These are phyloP conservation scores for Leccinum subtestaceum DNA, from an alignment of 768 basidiomycete species.

Conservation along the genomic window DNA sequence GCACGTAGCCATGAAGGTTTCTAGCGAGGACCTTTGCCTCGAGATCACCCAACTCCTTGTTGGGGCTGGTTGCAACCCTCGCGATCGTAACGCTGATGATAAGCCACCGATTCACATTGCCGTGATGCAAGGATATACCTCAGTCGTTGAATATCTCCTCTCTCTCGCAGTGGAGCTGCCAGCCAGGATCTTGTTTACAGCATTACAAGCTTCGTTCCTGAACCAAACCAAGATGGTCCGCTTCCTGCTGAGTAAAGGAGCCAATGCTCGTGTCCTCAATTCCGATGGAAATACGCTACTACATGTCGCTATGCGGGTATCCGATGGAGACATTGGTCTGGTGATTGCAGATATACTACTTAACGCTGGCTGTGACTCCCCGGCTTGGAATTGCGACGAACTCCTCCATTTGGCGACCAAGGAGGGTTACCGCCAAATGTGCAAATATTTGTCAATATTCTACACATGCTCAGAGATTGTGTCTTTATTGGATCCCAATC, in stretches of 20 bases:
- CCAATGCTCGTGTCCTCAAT: not conserved
- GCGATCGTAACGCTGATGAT: too few species aligned
- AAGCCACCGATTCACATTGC: not conserved
- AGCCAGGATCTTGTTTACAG: not conserved
- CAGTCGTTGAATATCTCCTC: not conserved
- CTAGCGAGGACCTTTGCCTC: too few species aligned
- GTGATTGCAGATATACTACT: not conserved
- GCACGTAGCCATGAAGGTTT: too few species aligned
- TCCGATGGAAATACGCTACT: not conserved
- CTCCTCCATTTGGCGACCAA: not conserved
- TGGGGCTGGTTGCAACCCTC: too few species aligned
- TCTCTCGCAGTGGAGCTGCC: not conserved
- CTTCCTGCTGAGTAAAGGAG: conserved; percentile 1
- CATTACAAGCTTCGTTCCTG: not conserved
- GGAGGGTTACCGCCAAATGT: not conserved
- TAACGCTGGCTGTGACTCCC: not conserved
- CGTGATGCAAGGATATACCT: not conserved
- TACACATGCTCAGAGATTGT: not conserved
- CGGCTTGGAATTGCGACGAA: not conserved
- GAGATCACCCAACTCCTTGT: too few species aligned
- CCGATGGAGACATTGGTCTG: not conserved
- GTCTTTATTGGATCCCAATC: not conserved
- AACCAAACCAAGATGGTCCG: not conserved
- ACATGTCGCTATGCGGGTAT: not conserved
- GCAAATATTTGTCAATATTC: not conserved